Base-by-base conservation (phyloP, 108 stramenopile species). In the Cyclotella atomus region DNA sequence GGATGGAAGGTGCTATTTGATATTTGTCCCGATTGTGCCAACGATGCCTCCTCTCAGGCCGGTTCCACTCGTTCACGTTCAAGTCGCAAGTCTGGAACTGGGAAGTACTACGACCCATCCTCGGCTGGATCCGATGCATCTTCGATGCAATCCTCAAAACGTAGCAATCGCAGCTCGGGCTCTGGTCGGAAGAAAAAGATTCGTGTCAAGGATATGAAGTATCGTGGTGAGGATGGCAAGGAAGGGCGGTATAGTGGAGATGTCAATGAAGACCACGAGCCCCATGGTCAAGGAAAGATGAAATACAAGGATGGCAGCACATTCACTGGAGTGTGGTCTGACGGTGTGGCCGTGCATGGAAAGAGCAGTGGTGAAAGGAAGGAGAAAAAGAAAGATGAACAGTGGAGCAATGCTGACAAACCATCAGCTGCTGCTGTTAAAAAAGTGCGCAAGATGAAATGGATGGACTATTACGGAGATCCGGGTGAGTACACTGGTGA, bases 381-480 rank as follows among this genome's bases (percentile, higher is more conserved):
- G 3, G 41, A 23, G 21, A 60, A 33, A 27, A 67, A 70, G 54
- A 61, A 44, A 35, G 35, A 67, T 9, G 30, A 45, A 27, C 60
- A 76, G n/a, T 76, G 75, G 67, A 53, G 44, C n/a, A 21, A 25
- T 24, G 25, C 17, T 27, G 69, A 56, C 21, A 24, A 9, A 7
- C n/a, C n/a, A n/a, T n/a, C n/a, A n/a, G 9, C 21, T 27, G 10
- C 55, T 17, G 28, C 38, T 24, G 41, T 29, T 12, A 63, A 34
- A 20, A 81, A 52, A 25, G 79, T 81, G 19, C 72, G 71, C 36
- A 73, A 73, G 46, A 81, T 81, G 72, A 81, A 74, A 59, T 81
- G 79, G 79, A 64, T 73, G 68, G 79, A 81, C 63, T 81, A 73
- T 56, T 81, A 73, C 60, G 79, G 79, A 14, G 79, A 81, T 62